Base-by-base conservation (phyloP, 441 rosid genomes). In the Pelargonium fulgidum region DNA sequence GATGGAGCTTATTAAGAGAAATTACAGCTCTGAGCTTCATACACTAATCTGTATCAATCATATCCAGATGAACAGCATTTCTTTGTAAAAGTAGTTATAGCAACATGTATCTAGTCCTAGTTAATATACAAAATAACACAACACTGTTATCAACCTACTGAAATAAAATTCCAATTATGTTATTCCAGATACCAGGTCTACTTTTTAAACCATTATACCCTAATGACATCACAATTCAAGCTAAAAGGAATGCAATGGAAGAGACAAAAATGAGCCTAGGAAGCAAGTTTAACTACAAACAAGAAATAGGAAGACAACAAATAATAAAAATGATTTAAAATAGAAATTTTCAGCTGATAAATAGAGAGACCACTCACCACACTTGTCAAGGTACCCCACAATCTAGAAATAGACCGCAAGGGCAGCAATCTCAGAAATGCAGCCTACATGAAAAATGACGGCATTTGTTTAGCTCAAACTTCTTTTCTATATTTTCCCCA, bases 361-460 rank as follows among this genome's bases (percentile, higher is more conserved):
- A 72, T 13, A 64, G 65, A 68, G 77, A 59, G 50, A 66, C 19
- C 45, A 74, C 92, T 85, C 78, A 94, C 99, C 80, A 84, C 65
- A 67, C 79, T 82, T 39, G 87, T 85, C 69, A 94, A 68, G 36
- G 78, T 83, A 61, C 97, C 99, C 96, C 96, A 94, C 17, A 79
- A 65, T 81, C 99, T 87, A 62, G 99, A 94, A 77, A 94, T 88
- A 2, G 94, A 72, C 33, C 93, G 90, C 66, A 91, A 83, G 70
- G 97, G 99, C 56, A 94, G 78, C 75, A 94, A 73, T 70, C 81
- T 77, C 50, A 94, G 77, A 83, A 94, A 86, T 16, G 86, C 45
- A 70, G 99, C 97, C 99, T 91, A 78, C 67, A 73, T 64, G 2
- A 65, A 71, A 52, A 44, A 26, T 36, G 41, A 65, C 20, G 29